These are phyloP conservation scores for Lyophyllum decastes DNA, from an alignment of 768 basidiomycete genomes.

Conservation along the genomic window DNA sequence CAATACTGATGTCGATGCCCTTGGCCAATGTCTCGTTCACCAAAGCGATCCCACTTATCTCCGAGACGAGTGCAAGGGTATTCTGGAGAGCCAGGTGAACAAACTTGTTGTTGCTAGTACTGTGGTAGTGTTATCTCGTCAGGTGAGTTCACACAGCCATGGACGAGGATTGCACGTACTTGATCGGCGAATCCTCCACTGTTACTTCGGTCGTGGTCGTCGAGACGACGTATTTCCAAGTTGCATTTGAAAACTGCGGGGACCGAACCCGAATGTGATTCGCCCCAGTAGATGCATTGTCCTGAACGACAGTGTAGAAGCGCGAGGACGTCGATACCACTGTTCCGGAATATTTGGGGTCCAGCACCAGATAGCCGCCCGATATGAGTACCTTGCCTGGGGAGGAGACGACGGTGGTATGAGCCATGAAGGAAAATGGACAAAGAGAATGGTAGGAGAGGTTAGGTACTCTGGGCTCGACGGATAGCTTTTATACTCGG, in stretches of 20 bases:
- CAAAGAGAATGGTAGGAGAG: slow-evolving; percentile 1
- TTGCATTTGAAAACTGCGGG: slow-evolving; percentile 85
- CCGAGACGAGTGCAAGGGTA: slow-evolving; percentile 67
- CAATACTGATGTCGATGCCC: slow-evolving; percentile 78
- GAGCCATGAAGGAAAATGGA: slow-evolving; percentile 35
- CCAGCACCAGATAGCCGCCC: slow-evolving; percentile 96
- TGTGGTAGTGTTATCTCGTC: slow-evolving; percentile 20
- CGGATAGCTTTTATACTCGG: slow-evolving; percentile 9
- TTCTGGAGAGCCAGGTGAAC: slow-evolving; percentile 87
- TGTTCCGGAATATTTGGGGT: slow-evolving; percentile 80
- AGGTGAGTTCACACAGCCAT: slow-evolving; percentile 7
- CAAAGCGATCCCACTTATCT: slow-evolving; percentile 49
- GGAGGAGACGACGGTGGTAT: slow-evolving; percentile 77
- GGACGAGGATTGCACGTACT: slow-evolving; percentile 34
- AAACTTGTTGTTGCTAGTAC: slow-evolving; percentile 81
- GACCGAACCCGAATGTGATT: slow-evolving; percentile 74
- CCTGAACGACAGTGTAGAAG: slow-evolving; percentile 81
- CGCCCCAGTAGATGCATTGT: slow-evolving; percentile 27
- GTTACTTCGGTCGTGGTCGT: slow-evolving; percentile 33
- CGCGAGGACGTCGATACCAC: slow-evolving; percentile 92
- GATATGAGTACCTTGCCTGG: slow-evolving; percentile 95
- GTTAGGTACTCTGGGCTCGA: background rate
- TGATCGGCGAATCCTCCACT: slow-evolving; percentile 35
- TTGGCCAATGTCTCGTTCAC: slow-evolving; percentile 43
- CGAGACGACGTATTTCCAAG: slow-evolving; percentile 70